phyloP scores from a whole-genome alignment of 192 early-diverging fungal genomes.

The Coemansia guatemalensis region DNA sequence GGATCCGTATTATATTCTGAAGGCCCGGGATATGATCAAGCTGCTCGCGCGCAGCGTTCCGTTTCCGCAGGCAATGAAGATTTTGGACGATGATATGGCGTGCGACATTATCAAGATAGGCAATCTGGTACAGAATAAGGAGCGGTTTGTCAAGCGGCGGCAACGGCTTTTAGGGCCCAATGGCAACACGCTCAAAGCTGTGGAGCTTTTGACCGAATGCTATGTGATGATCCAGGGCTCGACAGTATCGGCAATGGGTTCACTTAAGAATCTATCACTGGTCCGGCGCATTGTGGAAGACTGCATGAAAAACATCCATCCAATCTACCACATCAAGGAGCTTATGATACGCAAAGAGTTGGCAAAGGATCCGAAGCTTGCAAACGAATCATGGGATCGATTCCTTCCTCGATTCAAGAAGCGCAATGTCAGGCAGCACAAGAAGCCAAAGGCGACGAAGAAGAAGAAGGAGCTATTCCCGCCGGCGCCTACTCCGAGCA shows the following conservation, averaged over 20 bases:
- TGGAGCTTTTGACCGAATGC: constrained; percentile 92
- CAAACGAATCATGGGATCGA: constrained; percentile 93
- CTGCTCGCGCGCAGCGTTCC: constrained; percentile 92
- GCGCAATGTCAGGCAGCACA: constrained; percentile 70
- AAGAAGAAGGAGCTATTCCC: constrained; percentile 94
- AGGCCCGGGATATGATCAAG: constrained; percentile 94
- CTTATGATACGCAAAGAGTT: constrained; percentile 98
- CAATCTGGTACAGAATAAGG: constrained; percentile 92
- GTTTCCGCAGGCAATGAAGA: constrained; percentile 84
- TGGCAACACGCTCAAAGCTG: constrained; percentile 94
- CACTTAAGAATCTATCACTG: constrained; percentile 83
- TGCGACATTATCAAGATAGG: constrained; percentile 99
- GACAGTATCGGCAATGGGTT: constrained; percentile 93
- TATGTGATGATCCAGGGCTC: constrained; percentile 99
- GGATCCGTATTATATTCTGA: constrained; percentile 93
- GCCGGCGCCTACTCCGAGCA: constrained; percentile 78
- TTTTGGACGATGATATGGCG: constrained; percentile 88
- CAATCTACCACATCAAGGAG: constrained; percentile 98
- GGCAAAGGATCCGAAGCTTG: constrained; percentile 93
- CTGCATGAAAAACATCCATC: constrained; percentile 98
- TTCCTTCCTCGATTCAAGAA: constrained; percentile 98
- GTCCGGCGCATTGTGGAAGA: constrained; percentile 90
- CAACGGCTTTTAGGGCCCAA: constrained; percentile 94
- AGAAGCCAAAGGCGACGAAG: constrained; percentile 59
- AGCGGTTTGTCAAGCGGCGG: constrained; percentile 94